A percentile compares a stretch with the other conserved stretches of the same genome.
Conservation (phyloP, 345 rosid species). For the Eucalyptus marginata region DNA sequence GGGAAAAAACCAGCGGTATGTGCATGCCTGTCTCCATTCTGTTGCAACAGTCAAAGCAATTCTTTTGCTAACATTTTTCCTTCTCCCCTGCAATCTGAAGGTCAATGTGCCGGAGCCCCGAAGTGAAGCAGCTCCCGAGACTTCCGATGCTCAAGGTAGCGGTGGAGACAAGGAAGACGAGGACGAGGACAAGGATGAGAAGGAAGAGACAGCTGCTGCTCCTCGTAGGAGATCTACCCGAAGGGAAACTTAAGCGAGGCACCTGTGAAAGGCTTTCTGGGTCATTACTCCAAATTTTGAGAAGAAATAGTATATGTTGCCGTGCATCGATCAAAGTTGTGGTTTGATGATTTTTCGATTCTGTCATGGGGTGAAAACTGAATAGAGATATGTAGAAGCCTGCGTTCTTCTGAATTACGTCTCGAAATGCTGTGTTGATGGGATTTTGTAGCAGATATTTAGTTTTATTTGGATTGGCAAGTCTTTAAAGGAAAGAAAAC, state of each 20-base stretch:
- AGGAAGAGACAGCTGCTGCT: background rate
- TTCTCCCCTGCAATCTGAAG: background rate
- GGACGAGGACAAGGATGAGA: background rate
- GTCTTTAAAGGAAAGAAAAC: background rate
- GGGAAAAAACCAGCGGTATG: constrained; percentile 16
- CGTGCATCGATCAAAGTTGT: background rate
- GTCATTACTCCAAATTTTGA: background rate
- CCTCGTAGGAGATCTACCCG: constrained; percentile 1
- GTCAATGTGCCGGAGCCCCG: background rate
- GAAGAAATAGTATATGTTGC: background rate
- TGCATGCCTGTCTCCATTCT: background rate
- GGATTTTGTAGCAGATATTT: background rate
- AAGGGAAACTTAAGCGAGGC: constrained; percentile 2
- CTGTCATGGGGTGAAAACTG: background rate
- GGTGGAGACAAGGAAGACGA: background rate
- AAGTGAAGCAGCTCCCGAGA: background rate
- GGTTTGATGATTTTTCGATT: background rate
- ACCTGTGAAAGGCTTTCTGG: background rate
- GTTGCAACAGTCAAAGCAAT: background rate
- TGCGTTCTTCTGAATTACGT: background rate
- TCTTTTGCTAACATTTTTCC: background rate
- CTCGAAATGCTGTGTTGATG: background rate
- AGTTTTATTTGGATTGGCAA: background rate
- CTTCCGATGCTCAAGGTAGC: background rate
- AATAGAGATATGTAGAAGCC: background rate